Base-by-base conservation (phyloP, 129 eudicot genomes). In the Oenanthe sinensis region DNA sequence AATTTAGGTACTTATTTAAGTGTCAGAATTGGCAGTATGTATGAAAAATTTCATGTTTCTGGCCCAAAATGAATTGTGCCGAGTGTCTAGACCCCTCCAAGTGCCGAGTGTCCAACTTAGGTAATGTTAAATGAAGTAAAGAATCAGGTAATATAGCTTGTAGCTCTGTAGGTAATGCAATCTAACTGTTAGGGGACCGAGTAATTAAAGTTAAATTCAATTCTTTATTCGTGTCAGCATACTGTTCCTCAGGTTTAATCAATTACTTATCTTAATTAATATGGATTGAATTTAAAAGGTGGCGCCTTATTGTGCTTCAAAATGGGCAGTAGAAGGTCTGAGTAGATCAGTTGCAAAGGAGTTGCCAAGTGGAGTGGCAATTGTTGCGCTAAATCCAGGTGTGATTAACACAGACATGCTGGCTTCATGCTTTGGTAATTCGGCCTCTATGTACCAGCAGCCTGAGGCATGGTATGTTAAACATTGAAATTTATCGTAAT, bases 231-330 rank as follows among this genome's bases (percentile, higher is more conserved):
- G 55, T 50, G 9, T n/a, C 9, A 22, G 20, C 6, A 15, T 28
- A 11, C 42, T 12, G 42, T 26, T 26, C 71, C 40, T 9, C 20
- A 28, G 40, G 71, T 65, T 33, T 65, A 11, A 14, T 65, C 20
- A 13, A 13, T 28, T 28, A 65, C 40, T 13, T 28, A 10, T 12
- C 12, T 28, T n/a, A 22, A 7, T 10, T 30, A 28, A 67, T 12
- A 14, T 28, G 72, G 47, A 42, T 68, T 39, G 30, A 75, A 44
- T 14, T 72, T 43, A 40, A 60, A 82, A 94, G 98, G 98, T 94
- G 48, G 96, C 98, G 33, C 98, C 98, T 30, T 94, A 94, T 83
- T 94, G 97, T 84, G 98, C 98, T 82, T 94, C 98, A 75, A 94
- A 94, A 85, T 94, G 98, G 98, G 98, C 96, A 71, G 87, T 91